These are phyloP conservation scores for Pseudogymnoascus sp. DNA, from an alignment of 2,329 filamentous ascomycete genomes.

Conservation along the genomic window DNA sequence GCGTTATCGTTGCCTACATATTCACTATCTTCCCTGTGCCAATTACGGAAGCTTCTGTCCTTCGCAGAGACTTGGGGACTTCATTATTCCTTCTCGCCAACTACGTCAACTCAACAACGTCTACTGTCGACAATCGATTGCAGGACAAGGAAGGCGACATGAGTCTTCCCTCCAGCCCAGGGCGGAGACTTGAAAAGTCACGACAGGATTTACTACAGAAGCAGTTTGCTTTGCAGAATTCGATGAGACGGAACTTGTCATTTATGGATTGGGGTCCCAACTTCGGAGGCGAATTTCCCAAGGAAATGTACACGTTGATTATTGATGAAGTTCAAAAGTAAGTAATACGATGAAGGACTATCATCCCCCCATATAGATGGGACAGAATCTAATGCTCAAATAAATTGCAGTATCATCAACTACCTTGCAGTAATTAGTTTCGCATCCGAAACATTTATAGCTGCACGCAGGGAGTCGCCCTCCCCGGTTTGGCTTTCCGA, in stretches of 20 bases:
- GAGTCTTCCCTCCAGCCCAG: slow-evolving; percentile 17
- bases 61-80: slow-evolving; percentile 59
- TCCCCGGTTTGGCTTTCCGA: slow-evolving; percentile 42
- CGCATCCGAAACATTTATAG: slow-evolving; percentile 44
- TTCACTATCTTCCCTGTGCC: slow-evolving; percentile 71
- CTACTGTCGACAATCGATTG: slow-evolving; percentile 48
- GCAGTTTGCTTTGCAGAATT: slow-evolving; percentile 54
- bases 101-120: slow-evolving; percentile 64
- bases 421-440: slow-evolving; percentile 62
- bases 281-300: slow-evolving; percentile 63
- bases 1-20: slow-evolving; percentile 62
- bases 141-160: slow-evolving; percentile 40
- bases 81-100: slow-evolving; percentile 66
- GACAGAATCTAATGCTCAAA: background rate
- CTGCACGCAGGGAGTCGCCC: slow-evolving; percentile 15
- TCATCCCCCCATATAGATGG: background rate
- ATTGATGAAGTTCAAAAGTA: slow-evolving; percentile 18
- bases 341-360: slow-evolving; percentile 12
- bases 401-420: slow-evolving; percentile 46
- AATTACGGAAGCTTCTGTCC: slow-evolving; percentile 60
- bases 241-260: slow-evolving; percentile 51
- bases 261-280: slow-evolving; percentile 64
- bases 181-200: slow-evolving; percentile 25
- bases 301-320: slow-evolving; percentile 13
- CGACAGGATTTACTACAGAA: slow-evolving; percentile 49